A percentile compares a stretch with the other conserved stretches of the same genome.
Evolutionary conservation across 306 rosid genomes (phyloP).

Genomic region (Pterocarpus macrocarpus): DNA sequence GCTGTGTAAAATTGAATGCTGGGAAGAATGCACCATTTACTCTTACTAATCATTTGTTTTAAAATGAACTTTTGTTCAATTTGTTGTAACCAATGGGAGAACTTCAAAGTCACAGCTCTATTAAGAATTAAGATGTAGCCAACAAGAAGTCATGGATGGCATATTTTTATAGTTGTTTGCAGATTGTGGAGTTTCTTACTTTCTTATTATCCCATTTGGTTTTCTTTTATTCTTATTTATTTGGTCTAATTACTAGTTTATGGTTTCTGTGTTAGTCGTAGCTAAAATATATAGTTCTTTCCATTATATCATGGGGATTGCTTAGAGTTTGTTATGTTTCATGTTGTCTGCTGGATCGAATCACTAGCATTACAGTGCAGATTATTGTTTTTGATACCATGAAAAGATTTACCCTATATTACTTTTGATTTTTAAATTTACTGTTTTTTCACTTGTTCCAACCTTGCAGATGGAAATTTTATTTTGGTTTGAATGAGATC

Average conservation of each 20-base stretch:
- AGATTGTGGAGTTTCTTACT: not conserved
- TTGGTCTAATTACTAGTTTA: not conserved
- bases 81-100: not conserved
- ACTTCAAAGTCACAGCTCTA: not conserved
- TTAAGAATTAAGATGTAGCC: not conserved
- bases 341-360: not conserved
- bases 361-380: not conserved
- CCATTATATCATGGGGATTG: not conserved
- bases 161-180: conserved; percentile 15
- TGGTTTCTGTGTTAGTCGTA: not conserved
- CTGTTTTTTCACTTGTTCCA: not conserved
- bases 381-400: not conserved
- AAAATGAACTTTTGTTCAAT: conserved; percentile 7
- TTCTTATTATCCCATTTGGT: not conserved
- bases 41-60: conserved; percentile 21
- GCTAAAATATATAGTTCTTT: not conserved
- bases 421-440: not conserved
- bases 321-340: not conserved
- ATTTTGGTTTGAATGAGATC: not conserved
- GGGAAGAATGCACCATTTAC: conserved; percentile 13
- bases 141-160: not conserved
- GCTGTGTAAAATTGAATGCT: conserved; percentile 6
- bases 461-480: not conserved
- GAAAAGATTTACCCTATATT: not conserved
- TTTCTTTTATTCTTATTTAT: conserved; percentile 14